Percentiles rank a stretch among this genome's conserved stretches.
phyloP scores from a whole-genome alignment of 176 grass and related monocot species.

The Chrysopogon serrulatus region DNA sequence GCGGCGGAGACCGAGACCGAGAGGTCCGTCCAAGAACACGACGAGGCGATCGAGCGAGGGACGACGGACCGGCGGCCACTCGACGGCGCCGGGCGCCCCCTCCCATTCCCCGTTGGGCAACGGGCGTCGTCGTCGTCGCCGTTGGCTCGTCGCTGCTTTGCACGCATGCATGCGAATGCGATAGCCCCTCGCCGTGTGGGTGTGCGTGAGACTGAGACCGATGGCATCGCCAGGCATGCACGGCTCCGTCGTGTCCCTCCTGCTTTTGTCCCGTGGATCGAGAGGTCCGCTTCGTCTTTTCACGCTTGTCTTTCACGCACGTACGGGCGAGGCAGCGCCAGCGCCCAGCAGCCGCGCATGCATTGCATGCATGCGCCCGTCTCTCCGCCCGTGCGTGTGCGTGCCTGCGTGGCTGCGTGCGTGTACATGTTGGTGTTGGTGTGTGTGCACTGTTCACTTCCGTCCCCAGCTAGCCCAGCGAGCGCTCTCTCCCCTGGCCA shows the following conservation, averaged over 20 bases:
- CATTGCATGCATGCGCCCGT: too few relatives aligned
- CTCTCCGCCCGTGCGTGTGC: neutral
- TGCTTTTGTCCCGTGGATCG: neutral
- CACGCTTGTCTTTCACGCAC: neutral
- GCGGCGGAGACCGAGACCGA: too few relatives aligned
- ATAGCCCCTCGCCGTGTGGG: neutral
- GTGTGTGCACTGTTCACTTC: neutral
- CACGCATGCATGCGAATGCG: neutral
- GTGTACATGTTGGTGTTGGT: too few relatives aligned
- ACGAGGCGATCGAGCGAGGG: neutral
- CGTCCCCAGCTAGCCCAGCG: neutral
- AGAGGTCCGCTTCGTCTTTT: slow-evolving; percentile 14
- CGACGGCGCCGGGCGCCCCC: slow-evolving; percentile 8
- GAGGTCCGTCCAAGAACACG: neutral
- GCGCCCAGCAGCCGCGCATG: too few relatives aligned
- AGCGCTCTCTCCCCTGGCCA: neutral
- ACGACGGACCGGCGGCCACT: neutral
- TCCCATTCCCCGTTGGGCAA: slow-evolving; percentile 21
- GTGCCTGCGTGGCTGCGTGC: too few relatives aligned
- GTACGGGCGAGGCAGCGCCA: too few relatives aligned
- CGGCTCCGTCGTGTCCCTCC: neutral
- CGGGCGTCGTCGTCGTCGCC: neutral
- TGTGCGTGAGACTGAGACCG: slow-evolving; percentile 22
- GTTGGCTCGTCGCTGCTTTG: slow-evolving; percentile 3
- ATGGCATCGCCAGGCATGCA: neutral